Percentiles rank a stretch among this genome's conserved stretches.
These are phyloP conservation scores for Kregervanrija pseudodelftensis DNA, from an alignment of 805 yeast species.

Conservation along the genomic window DNA sequence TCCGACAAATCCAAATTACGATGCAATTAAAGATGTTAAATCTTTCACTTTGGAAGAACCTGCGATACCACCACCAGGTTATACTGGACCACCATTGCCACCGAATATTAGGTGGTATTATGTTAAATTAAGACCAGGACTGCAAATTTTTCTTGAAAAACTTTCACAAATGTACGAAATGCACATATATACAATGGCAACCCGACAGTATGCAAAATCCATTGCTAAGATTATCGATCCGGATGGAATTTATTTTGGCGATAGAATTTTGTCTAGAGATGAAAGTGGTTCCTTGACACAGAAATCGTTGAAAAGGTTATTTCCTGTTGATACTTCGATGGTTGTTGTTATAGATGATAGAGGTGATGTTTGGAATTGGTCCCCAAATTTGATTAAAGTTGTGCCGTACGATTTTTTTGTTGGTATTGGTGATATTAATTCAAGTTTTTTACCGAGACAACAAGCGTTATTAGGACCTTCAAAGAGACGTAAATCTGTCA, in stretches of 20 bases:
- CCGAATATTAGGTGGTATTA: constrained; percentile 76
- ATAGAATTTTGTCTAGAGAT: constrained; percentile 84
- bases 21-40: constrained; percentile 74
- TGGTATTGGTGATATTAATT: constrained; percentile 95
- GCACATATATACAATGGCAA: constrained; percentile 98
- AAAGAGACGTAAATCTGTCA: constrained; percentile 51
- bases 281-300: constrained; percentile 91
- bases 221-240: constrained; percentile 93
- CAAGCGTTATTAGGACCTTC: constrained; percentile 53
- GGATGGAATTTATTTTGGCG: constrained; percentile 77
- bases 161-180: constrained; percentile 68
- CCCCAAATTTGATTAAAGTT: constrained; percentile 81
- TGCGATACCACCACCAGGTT: constrained; percentile 46
- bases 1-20: constrained; percentile 76
- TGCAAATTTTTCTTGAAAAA: constrained; percentile 60
- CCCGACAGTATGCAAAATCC: constrained; percentile 83
- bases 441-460: constrained; percentile 83
- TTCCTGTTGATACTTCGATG: constrained; percentile 95
- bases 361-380: constrained; percentile 99
- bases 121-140: constrained; percentile 87
- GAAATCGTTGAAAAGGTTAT: constrained; percentile 77
- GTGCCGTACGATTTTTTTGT: constrained; percentile 94
- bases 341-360: constrained; percentile 95
- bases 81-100: constrained; percentile 54
- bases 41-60: constrained; percentile 77